A percentile compares a stretch with the other conserved stretches of the same genome.
These are phyloP conservation scores for Aristolochia contorta DNA, from an alignment of 164 flowering plant species.

Conservation along the genomic window DNA sequence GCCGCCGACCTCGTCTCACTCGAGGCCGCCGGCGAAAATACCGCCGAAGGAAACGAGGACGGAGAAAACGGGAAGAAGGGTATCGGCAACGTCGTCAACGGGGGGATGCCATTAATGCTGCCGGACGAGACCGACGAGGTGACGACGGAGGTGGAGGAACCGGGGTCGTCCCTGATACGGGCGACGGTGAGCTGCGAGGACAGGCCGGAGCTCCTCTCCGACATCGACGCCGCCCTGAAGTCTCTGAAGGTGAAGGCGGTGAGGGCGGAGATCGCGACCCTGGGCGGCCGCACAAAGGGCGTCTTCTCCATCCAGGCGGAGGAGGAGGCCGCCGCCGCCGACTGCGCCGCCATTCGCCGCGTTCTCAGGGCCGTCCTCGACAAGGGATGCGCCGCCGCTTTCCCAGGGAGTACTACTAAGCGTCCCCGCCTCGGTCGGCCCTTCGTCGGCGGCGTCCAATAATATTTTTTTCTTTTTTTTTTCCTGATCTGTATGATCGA, in stretches of 20 bases:
- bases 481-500: too few relatives aligned
- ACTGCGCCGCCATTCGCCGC: slow-evolving; percentile 22
- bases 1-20: slow-evolving; percentile 18
- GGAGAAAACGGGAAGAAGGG: too few relatives aligned
- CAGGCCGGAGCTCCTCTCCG: slow-evolving; percentile 32
- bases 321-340: background rate
- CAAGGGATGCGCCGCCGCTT: slow-evolving; percentile 7
- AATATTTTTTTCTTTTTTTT: too few relatives aligned
- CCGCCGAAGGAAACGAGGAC: too few relatives aligned
- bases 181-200: slow-evolving; percentile 50
- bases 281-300: slow-evolving; percentile 45
- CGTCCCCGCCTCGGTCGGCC: background rate
- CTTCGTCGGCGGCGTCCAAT: too few relatives aligned
- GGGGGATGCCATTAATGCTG: too few relatives aligned
- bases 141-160: slow-evolving; percentile 19
- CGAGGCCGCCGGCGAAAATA: slow-evolving; percentile 2
- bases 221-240: slow-evolving; percentile 28
- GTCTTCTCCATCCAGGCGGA: slow-evolving; percentile 20
- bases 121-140: slow-evolving; percentile 51
- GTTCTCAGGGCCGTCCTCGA: slow-evolving; percentile 37
- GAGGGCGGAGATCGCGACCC: slow-evolving; percentile 43
- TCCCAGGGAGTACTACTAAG: slow-evolving; percentile 5
- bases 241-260: slow-evolving; percentile 23
- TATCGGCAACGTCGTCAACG: too few relatives aligned
- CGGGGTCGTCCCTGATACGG: slow-evolving; percentile 13